Conservation (phyloP, 495 filamentous ascomycete genomes). For the Xylaria telfairii region DNA sequence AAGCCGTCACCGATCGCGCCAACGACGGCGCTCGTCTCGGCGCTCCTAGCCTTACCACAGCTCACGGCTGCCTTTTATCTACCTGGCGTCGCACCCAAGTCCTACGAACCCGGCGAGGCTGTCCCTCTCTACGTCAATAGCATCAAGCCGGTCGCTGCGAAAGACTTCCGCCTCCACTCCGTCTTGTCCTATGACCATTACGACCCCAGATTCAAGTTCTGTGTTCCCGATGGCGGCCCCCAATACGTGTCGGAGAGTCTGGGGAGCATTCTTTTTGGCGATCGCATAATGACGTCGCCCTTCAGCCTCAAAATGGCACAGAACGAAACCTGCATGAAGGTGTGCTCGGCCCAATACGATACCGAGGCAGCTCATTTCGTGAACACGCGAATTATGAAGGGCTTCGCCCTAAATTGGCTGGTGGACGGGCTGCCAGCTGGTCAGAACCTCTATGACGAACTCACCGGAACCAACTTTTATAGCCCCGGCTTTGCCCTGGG, state of each 20-base stretch:
- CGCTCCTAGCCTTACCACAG: slow-evolving; percentile 54
- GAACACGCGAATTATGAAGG: slow-evolving; percentile 78
- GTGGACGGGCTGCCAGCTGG: slow-evolving; percentile 93
- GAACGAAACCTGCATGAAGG: slow-evolving; percentile 83
- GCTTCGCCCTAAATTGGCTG: slow-evolving; percentile 92
- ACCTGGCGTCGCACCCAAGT: slow-evolving; percentile 92
- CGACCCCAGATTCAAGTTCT: slow-evolving; percentile 84
- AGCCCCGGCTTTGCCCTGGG: slow-evolving; percentile 89
- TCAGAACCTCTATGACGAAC: slow-evolving; percentile 73
- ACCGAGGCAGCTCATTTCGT: slow-evolving; percentile 75
- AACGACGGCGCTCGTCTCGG: slow-evolving; percentile 51
- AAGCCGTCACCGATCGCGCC: slow-evolving; percentile 54
- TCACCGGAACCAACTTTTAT: slow-evolving; percentile 77
- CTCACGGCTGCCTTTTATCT: slow-evolving; percentile 87
- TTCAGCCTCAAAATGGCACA: slow-evolving; percentile 83
- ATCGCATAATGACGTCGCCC: slow-evolving; percentile 90
- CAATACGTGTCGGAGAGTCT: slow-evolving; percentile 82
- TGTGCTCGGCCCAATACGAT: slow-evolving; percentile 74
- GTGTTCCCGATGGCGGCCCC: slow-evolving; percentile 74
- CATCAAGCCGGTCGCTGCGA: slow-evolving; percentile 81
- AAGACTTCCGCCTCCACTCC: slow-evolving; percentile 82
- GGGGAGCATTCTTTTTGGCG: slow-evolving; percentile 95
- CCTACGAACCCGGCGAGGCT: slow-evolving; percentile 74
- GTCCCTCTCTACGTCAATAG: slow-evolving; percentile 94
- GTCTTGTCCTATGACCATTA: slow-evolving; percentile 97